Evolutionary conservation across 192 early-diverging fungal genomes (phyloP).

Genomic region (Mortierella alpina): DNA sequence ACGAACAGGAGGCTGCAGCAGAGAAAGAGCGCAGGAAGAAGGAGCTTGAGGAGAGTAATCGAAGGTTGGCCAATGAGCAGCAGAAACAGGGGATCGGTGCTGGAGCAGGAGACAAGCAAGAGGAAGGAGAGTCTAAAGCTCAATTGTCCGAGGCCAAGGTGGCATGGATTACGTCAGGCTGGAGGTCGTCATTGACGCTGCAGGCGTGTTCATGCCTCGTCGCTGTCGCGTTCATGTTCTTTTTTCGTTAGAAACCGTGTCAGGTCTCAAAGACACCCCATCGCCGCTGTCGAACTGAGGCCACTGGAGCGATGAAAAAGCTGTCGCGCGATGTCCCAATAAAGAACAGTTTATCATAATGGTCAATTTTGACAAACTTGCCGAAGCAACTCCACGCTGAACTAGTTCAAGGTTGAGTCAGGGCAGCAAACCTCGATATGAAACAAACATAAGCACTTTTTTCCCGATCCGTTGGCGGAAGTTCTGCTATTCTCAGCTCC

Average conservation of each 20-base stretch:
- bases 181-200: neutral
- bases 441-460: too few relatives aligned
- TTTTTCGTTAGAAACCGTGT: conserved; percentile 24
- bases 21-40: conserved; percentile 23
- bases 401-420: too few relatives aligned
- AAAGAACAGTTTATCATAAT: too few relatives aligned
- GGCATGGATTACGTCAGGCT: neutral
- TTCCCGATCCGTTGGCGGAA: too few relatives aligned
- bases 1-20: conserved; percentile 2
- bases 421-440: too few relatives aligned
- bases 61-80: neutral
- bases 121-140: neutral
- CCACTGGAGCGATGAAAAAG: too few relatives aligned
- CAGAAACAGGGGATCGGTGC: neutral
- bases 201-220: conserved; percentile 24
- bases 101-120: neutral
- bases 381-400: too few relatives aligned
- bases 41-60: conserved; percentile 4
- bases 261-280: neutral
- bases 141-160: neutral
- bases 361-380: too few relatives aligned
- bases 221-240: conserved; percentile 9
- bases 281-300: neutral
- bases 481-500: too few relatives aligned
- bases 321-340: too few relatives aligned